phyloP scores from a whole-genome alignment of 1,284 basidiomycete species.

The Cutaneotrichosporon mucoides region DNA sequence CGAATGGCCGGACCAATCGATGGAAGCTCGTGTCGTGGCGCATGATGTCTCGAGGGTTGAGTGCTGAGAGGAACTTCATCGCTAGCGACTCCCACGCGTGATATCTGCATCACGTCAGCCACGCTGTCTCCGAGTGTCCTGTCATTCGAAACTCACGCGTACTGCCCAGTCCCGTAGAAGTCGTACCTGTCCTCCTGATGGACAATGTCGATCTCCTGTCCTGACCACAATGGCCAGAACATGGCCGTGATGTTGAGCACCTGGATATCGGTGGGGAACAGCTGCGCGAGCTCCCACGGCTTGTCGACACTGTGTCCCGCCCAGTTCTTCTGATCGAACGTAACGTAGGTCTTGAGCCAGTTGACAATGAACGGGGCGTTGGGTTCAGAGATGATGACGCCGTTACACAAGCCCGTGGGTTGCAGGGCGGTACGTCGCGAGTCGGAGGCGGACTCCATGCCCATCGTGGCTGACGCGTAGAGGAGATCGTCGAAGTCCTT shows the following conservation, averaged over 20 bases:
- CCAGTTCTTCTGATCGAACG: constrained; percentile 48
- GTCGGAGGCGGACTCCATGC: constrained; percentile 49
- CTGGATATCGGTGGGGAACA: constrained; percentile 49
- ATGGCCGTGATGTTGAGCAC: constrained; percentile 51
- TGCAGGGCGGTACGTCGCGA: constrained; percentile 33
- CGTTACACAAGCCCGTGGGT: constrained; percentile 51
- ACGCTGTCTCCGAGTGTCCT: neutral
- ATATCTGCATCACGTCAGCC: constrained; percentile 29
- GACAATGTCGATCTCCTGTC: constrained; percentile 39
- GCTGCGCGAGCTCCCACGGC: constrained; percentile 49
- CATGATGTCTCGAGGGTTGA: constrained; percentile 40
- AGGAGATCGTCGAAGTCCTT: constrained; percentile 43
- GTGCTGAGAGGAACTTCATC: constrained; percentile 40
- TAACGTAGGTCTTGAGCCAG: constrained; percentile 49
- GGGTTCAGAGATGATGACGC: constrained; percentile 50
- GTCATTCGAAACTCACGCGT: constrained; percentile 34
- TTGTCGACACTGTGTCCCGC: constrained; percentile 48
- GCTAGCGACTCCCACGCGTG: constrained; percentile 51
- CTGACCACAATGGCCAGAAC: constrained; percentile 53
- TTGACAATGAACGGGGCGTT: constrained; percentile 49
- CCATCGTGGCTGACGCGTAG: constrained; percentile 49
- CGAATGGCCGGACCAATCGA: constrained; percentile 37
- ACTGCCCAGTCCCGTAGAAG: constrained; percentile 42
- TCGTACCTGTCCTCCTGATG: constrained; percentile 42
- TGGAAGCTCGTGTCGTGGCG: constrained; percentile 46